phyloP scores from a whole-genome alignment of 2,329 filamentous ascomycete genomes.

The Leptographium radiaticola region DNA sequence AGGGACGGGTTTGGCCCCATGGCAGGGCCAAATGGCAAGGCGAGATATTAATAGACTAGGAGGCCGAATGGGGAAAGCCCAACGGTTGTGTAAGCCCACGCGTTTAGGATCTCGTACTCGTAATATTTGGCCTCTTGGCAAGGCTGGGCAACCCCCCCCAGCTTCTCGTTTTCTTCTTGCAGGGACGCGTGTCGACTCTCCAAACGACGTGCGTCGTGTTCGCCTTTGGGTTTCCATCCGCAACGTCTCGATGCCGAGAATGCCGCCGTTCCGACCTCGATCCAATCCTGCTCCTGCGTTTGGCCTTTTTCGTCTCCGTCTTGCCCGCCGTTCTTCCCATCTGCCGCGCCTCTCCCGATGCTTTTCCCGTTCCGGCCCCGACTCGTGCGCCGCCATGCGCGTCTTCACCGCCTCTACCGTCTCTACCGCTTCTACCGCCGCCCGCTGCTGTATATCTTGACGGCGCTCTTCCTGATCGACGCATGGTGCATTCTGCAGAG shows the following conservation, averaged over 20 bases:
- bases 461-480: conserved; percentile 22
- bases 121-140: too few relatives aligned
- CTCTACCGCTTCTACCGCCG: conserved; percentile 20
- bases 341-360: conserved; percentile 13
- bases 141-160: too few relatives aligned
- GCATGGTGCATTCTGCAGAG: conserved; percentile 8
- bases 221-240: too few relatives aligned
- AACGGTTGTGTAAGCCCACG: too few relatives aligned
- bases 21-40: too few relatives aligned
- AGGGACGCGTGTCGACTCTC: too few relatives aligned
- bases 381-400: conserved; percentile 17
- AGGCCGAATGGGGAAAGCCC: not conserved
- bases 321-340: not conserved
- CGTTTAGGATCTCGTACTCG: too few relatives aligned
- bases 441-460: conserved; percentile 18
- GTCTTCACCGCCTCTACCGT: conserved; percentile 18
- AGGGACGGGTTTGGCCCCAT: too few relatives aligned
- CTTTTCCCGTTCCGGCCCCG: conserved; percentile 21
- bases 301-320: not conserved
- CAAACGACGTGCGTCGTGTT: too few relatives aligned
- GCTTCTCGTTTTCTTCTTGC: too few relatives aligned
- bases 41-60: not conserved
- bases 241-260: not conserved
- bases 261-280: conserved; percentile 1
- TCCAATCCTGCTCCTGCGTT: not conserved